These are phyloP conservation scores for Bothriochloa decipiens DNA, from an alignment of 176 grass and related monocot species.

Conservation along the genomic window DNA sequence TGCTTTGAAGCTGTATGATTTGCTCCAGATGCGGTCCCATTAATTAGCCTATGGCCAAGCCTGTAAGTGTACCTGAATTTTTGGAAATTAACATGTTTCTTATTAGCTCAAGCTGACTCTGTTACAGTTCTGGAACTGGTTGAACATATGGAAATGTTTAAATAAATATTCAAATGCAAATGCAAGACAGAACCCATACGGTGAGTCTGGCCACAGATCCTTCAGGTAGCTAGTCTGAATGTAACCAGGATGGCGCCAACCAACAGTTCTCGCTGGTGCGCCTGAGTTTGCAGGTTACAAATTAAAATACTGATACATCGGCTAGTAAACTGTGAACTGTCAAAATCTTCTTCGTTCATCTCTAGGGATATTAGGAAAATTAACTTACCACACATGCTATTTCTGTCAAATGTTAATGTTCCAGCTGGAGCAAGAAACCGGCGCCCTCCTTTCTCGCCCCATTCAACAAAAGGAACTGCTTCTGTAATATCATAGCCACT, in stretches of 20 bases:
- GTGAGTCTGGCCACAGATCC: conserved; percentile 83
- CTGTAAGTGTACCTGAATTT: conserved; percentile 73
- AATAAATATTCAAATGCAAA: not conserved
- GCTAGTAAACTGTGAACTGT: conserved; percentile 8
- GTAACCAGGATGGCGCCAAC: conserved; percentile 95
- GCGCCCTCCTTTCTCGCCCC: conserved; percentile 55
- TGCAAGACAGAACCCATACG: conserved; percentile 47
- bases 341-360: not conserved
- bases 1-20: conserved; percentile 74
- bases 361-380: not conserved
- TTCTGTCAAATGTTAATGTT: conserved; percentile 77
- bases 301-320: not conserved
- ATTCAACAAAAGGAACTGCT: conserved; percentile 83
- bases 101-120: not conserved
- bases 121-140: not conserved
- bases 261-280: conserved; percentile 77
- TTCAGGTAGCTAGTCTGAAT: conserved; percentile 91
- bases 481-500: conserved; percentile 75
- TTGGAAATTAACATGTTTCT: conserved; percentile 7
- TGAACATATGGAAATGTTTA: not conserved
- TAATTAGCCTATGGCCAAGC: conserved; percentile 71
- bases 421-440: conserved; percentile 67
- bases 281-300: conserved; percentile 55
- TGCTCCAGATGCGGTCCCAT: conserved; percentile 72
- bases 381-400: conserved; percentile 82